A percentile compares a stretch with the other conserved stretches of the same genome.
phyloP scores from a whole-genome alignment of 2,329 filamentous ascomycete genomes.

The Sporothrix variecibatus region DNA sequence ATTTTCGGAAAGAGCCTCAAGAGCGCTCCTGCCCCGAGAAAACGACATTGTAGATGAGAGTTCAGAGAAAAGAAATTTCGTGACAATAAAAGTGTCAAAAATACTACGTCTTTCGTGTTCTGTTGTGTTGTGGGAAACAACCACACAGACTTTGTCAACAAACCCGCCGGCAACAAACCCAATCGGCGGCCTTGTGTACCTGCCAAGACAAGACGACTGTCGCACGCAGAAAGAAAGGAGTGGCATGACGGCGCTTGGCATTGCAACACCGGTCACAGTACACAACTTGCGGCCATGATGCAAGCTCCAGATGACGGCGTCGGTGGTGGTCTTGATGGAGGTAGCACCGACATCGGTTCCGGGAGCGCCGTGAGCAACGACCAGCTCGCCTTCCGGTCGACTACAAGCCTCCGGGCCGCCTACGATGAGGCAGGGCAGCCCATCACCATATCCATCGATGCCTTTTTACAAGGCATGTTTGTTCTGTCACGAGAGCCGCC shows the following conservation, averaged over 20 bases:
- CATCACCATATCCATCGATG: not conserved
- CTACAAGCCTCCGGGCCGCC: not conserved
- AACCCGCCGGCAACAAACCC: not conserved
- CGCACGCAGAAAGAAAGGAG: not conserved
- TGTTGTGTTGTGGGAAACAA: not conserved
- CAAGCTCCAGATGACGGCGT: not conserved
- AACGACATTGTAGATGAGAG: not conserved
- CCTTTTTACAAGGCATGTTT: not conserved
- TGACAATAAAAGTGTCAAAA: not conserved
- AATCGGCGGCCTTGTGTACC: not conserved
- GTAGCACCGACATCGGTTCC: no score
- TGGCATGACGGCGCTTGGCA: not conserved
- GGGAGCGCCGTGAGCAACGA: not conserved
- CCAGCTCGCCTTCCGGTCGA: not conserved
- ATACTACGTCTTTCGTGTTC: not conserved
- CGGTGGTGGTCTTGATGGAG: not conserved
- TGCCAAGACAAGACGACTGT: not conserved
- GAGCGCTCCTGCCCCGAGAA: not conserved
- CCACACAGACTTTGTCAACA: not conserved
- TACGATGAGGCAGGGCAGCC: not conserved
- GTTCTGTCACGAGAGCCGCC: not conserved
- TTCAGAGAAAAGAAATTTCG: not conserved
- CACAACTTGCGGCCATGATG: not conserved
- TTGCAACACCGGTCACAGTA: not conserved
- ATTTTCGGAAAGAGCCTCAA: not conserved